Evolutionary conservation across 164 flowering plant genomes (phyloP), one percentile per base, ranked within the genome.

Genomic region (Piper longum): DNA sequence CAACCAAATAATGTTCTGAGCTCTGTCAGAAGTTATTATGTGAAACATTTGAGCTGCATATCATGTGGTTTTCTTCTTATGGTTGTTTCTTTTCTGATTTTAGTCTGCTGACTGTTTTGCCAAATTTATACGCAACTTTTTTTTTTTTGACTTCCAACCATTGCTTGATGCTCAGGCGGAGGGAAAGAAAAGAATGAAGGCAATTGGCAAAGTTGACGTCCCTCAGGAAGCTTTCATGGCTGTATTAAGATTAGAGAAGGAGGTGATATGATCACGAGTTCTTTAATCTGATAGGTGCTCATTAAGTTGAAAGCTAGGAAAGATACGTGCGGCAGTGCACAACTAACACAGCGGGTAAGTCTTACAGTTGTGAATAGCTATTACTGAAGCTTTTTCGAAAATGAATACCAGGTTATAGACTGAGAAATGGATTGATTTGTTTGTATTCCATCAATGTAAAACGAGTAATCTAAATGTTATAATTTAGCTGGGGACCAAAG

Each of bases 151-250:
- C 12, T 14, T 9, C 52, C 12, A 5, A 48, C 36, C 39, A 16
- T 57, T 42, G 48, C 18, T 16, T n/a, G 65, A 18, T 75, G 59
- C 36, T 54, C 81, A 91, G 96, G 95, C 98, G 66, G 98, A 82
- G 71, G 98, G 98, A 67, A 92, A 92, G 89, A 92, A 87, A 70
- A 82, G 98, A 71, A 92, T 92, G 98, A 92, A 92, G 77, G 78
- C 96, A 7, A 87, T 92, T 62, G 98, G 98, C 70, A 85, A 75
- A 80, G 96, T 92, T 54, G 96, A 89, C 67, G 98, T 92, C 45
- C 98, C 98, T 59, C 98, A 92, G 73, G 98, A 92, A 78, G 98
- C 98, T 12, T 92, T 92, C 76, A 92, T 92, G 98, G 98, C 98
- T 67, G 96, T 92, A 12, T 70, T 92, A 77, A 92, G 80, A 77